A percentile compares a stretch with the other conserved stretches of the same genome.
These are phyloP conservation scores for Blastobotrys arbuscula DNA, from an alignment of 1,139 yeast genomes.

Conservation along the genomic window DNA sequence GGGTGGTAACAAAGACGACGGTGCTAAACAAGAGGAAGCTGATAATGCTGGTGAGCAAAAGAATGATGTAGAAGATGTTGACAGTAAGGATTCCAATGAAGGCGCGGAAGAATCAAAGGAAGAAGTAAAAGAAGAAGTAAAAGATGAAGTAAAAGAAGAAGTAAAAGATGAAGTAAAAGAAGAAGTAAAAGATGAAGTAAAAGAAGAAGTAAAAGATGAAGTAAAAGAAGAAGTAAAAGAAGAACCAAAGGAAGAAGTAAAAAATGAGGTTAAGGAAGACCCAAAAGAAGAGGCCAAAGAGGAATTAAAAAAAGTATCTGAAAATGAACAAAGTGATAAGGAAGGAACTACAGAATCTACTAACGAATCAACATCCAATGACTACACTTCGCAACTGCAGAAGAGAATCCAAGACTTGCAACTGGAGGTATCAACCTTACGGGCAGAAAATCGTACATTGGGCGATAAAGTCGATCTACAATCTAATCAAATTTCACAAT, in stretches of 20 bases:
- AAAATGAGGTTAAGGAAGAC: slow-evolving; percentile 14
- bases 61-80: slow-evolving; percentile 15
- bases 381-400: neutral
- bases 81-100: slow-evolving; percentile 10
- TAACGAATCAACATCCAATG: slow-evolving; percentile 2
- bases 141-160: slow-evolving; percentile 17
- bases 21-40: slow-evolving; percentile 18
- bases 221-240: slow-evolving; percentile 5
- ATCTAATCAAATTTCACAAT: slow-evolving; percentile 12
- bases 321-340: too few relatives aligned
- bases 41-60: slow-evolving; percentile 13
- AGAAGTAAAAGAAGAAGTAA: neutral
- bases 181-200: slow-evolving; percentile 14
- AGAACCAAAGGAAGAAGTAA: slow-evolving; percentile 11
- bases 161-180: slow-evolving; percentile 14
- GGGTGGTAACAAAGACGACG: slow-evolving; percentile 13
- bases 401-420: slow-evolving; percentile 18
- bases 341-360: neutral
- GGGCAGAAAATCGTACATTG: slow-evolving; percentile 25
- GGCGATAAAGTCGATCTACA: slow-evolving; percentile 16
- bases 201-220: slow-evolving; percentile 10
- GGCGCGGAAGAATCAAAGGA: slow-evolving; percentile 28
- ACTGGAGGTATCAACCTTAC: slow-evolving; percentile 27
- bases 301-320: slow-evolving; percentile 1
- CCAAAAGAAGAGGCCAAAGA: slow-evolving; percentile 7